Conservation (phyloP, 2,329 filamentous ascomycete species). For the Westerdykella ornata region DNA sequence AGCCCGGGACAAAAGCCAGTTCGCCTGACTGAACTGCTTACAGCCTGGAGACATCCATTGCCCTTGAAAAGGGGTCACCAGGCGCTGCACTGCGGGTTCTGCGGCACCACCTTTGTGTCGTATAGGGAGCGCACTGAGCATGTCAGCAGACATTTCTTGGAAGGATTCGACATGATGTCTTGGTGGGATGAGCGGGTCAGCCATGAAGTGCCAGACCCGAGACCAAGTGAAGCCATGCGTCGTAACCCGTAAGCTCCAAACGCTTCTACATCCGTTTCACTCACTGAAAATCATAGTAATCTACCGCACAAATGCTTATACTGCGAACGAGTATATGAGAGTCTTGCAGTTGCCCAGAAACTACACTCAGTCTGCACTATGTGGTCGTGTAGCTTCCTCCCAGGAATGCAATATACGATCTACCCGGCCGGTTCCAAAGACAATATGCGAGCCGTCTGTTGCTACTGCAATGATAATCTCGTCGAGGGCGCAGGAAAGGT, state of each 20-base stretch:
- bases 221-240: background rate
- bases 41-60: conserved; percentile 16
- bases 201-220: conserved; percentile 9
- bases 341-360: conserved; percentile 12
- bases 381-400: conserved; percentile 25
- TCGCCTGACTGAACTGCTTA: conserved; percentile 17
- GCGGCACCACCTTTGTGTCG: conserved; percentile 13
- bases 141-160: conserved; percentile 20
- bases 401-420: conserved; percentile 23
- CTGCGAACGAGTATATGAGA: conserved; percentile 17
- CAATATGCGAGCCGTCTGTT: conserved; percentile 15
- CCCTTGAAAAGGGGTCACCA: conserved; percentile 14
- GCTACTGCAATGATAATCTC: conserved; percentile 21
- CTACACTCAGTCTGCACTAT: conserved; percentile 19
- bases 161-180: conserved; percentile 21
- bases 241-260: conserved; percentile 12
- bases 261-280: background rate
- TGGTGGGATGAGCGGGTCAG: conserved; percentile 20
- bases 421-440: conserved; percentile 12
- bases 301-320: conserved; percentile 17
- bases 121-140: conserved; percentile 24
- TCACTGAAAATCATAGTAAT: conserved; percentile 6
- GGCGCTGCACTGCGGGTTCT: conserved; percentile 26
- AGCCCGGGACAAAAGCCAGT: conserved; percentile 37
- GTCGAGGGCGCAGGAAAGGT: conserved; percentile 16